These are phyloP conservation scores for Penicillium steckii DNA, from an alignment of 495 filamentous ascomycete species.

Conservation along the genomic window DNA sequence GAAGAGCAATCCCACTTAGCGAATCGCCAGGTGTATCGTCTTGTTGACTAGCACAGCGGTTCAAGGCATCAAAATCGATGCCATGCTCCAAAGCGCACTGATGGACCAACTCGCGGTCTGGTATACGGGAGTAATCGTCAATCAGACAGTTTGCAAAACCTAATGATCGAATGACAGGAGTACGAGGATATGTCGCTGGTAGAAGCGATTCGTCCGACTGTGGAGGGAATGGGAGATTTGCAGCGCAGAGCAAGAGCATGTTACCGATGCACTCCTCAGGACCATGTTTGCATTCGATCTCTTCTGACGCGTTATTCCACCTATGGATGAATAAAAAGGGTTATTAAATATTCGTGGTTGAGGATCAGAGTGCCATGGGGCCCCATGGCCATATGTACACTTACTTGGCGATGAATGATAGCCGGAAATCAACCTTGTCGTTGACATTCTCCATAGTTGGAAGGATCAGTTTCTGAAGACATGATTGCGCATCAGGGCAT, in stretches of 20 bases:
- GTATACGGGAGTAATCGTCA: constrained; percentile 68
- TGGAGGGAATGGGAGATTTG: constrained; percentile 53
- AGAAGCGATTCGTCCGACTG: constrained; percentile 16
- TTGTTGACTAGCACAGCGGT: constrained; percentile 64
- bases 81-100: constrained; percentile 88
- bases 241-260: constrained; percentile 90
- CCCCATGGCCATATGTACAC: constrained; percentile 6
- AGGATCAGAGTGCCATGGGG: not conserved
- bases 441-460: constrained; percentile 81
- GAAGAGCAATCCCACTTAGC: constrained; percentile 56
- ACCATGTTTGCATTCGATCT: constrained; percentile 75
- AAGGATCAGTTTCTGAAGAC: constrained; percentile 75
- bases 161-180: constrained; percentile 80
- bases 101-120: constrained; percentile 68
- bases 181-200: constrained; percentile 35
- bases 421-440: constrained; percentile 83
- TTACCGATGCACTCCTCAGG: constrained; percentile 90
- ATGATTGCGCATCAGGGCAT: constrained; percentile 84
- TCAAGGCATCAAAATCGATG: constrained; percentile 79
- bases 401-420: constrained; percentile 87
- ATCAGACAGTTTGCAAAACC: constrained; percentile 90
- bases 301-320: constrained; percentile 6
- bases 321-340: not conserved
- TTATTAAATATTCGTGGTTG: not conserved
- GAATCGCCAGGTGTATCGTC: constrained; percentile 50